phyloP scores from a whole-genome alignment of 345 rosid species.

The Populus tremula region DNA sequence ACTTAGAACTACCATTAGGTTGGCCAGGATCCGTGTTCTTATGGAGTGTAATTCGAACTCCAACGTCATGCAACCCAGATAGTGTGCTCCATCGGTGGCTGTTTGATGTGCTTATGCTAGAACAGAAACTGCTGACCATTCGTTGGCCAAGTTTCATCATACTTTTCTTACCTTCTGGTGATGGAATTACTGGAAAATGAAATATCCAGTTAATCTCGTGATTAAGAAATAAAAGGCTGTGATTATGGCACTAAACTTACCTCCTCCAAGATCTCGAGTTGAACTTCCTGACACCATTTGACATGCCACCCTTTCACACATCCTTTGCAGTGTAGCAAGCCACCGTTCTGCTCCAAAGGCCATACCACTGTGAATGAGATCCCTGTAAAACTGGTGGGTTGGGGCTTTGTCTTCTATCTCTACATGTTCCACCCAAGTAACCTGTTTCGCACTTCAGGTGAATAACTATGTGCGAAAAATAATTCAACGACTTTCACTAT shows the following conservation, averaged over 20 bases:
- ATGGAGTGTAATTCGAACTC: constrained; percentile 76
- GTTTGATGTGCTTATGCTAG: constrained; percentile 75
- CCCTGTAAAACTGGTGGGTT: constrained; percentile 58
- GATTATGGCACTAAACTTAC: constrained; percentile 28
- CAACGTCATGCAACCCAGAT: constrained; percentile 61
- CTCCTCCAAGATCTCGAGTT: constrained; percentile 77
- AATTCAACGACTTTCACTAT: neutral
- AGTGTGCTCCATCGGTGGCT: constrained; percentile 65
- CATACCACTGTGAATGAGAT: constrained; percentile 57
- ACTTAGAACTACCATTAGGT: constrained; percentile 80
- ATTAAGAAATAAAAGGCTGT: neutral
- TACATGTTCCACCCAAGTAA: constrained; percentile 88
- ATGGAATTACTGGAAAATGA: constrained; percentile 60
- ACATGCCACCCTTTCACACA: constrained; percentile 83
- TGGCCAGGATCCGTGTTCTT: constrained; percentile 75
- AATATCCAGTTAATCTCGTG: neutral
- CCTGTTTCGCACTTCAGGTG: constrained; percentile 41
- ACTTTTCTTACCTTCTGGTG: constrained; percentile 83
- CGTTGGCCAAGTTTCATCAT: constrained; percentile 96
- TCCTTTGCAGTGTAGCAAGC: constrained; percentile 77
- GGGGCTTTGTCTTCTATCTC: constrained; percentile 73
- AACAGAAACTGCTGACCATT: constrained; percentile 79
- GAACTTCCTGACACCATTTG: constrained; percentile 59
- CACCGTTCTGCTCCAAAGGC: constrained; percentile 91
- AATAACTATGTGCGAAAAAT: constrained; percentile 1